These are phyloP conservation scores for Globisporangium spiculum DNA, from an alignment of 352 stramenopile species.

Conservation along the genomic window DNA sequence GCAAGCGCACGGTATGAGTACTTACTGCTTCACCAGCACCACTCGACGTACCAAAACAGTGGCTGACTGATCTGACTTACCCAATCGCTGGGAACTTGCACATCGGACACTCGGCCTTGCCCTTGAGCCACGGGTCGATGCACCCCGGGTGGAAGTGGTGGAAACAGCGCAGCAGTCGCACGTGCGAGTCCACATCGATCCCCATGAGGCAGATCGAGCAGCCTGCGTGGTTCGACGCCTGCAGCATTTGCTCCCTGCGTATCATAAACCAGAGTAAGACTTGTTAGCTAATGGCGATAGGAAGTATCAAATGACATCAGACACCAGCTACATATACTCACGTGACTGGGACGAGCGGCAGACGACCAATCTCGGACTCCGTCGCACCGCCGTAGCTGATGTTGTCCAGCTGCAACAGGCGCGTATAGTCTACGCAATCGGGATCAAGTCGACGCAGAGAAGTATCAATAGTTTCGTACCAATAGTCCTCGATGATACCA, in stretches of 20 bases:
- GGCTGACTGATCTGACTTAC: conserved; percentile 17
- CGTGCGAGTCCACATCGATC: conserved; percentile 35
- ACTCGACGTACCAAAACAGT: too few species aligned
- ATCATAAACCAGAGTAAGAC: neutral
- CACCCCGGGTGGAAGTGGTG: conserved; percentile 72
- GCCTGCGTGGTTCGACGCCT: conserved; percentile 41
- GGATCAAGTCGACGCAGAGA: neutral
- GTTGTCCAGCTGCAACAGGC: conserved; percentile 58
- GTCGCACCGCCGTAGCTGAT: conserved; percentile 58
- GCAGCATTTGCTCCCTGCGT: conserved; percentile 59
- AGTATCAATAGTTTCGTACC: too few species aligned
- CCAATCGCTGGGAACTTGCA: conserved; percentile 76
- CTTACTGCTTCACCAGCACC: too few species aligned
- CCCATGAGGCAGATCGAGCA: conserved; percentile 70
- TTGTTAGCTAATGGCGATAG: neutral
- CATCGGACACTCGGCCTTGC: conserved; percentile 68
- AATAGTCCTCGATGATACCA: too few species aligned
- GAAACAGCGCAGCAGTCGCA: conserved; percentile 77
- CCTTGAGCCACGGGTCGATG: conserved; percentile 76
- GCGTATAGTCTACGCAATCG: conserved; percentile 53
- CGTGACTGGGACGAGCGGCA: conserved; percentile 61
- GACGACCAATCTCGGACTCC: conserved; percentile 49
- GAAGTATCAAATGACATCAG: neutral
- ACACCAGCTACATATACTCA: conserved; percentile 26
- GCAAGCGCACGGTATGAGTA: neutral